Percentiles rank a stretch among this genome's conserved stretches.
Conservation (phyloP, 768 basidiomycete species). For the Jaapia argillacea region DNA sequence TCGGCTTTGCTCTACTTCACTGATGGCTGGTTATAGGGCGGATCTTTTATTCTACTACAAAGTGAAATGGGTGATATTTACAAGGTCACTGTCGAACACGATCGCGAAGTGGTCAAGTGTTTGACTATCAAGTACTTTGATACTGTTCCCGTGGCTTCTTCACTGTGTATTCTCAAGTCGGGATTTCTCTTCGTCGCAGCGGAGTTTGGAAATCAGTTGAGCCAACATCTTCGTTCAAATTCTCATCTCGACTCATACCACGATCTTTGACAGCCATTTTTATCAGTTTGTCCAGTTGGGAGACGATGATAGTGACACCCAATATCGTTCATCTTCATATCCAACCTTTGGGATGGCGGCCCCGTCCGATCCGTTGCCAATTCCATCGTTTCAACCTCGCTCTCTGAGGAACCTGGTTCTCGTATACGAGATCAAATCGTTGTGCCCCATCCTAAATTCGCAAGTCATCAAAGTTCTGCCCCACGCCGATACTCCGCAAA, state of each 20-base stretch:
- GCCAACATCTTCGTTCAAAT: conserved; percentile 29
- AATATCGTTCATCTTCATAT: conserved; percentile 84
- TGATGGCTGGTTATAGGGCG: conserved; percentile 48
- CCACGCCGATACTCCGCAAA: conserved; percentile 91
- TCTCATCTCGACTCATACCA: background rate
- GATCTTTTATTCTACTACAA: conserved; percentile 98
- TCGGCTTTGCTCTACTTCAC: background rate
- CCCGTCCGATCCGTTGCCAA: conserved; percentile 52
- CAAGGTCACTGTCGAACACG: conserved; percentile 97
- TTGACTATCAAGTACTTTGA: conserved; percentile 99
- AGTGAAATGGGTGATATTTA: conserved; percentile 95
- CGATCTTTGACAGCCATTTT: conserved; percentile 48
- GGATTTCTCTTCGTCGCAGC: conserved; percentile 97
- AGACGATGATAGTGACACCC: conserved; percentile 91
- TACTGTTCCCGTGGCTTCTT: conserved; percentile 88
- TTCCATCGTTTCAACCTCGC: conserved; percentile 78
- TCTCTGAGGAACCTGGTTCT: conserved; percentile 81
- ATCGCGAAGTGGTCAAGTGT: conserved; percentile 88
- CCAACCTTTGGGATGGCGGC: conserved; percentile 76
- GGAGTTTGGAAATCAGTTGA: conserved; percentile 97
- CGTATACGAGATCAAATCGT: conserved; percentile 83
- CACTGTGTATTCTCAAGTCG: conserved; percentile 94
- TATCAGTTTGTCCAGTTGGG: conserved; percentile 99
- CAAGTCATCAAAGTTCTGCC: conserved; percentile 86
- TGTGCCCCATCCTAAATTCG: conserved; percentile 88